Percentiles rank a stretch among this genome's conserved stretches.
phyloP scores from a whole-genome alignment of 2,329 filamentous ascomycete species.

The Fusarium buxicola region DNA sequence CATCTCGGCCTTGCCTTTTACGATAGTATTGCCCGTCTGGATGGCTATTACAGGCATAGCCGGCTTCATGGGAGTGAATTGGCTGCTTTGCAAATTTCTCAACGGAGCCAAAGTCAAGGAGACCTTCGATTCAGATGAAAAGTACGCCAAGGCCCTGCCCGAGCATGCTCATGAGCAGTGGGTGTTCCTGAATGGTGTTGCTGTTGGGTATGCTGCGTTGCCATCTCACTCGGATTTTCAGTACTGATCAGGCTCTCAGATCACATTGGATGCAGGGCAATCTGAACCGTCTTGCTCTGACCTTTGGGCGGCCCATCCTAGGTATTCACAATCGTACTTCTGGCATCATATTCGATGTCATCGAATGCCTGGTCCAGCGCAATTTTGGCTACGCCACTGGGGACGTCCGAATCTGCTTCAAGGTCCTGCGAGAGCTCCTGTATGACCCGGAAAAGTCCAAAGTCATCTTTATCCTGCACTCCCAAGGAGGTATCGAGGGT shows the following conservation, averaged over 20 bases:
- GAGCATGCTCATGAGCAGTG: conserved; percentile 75
- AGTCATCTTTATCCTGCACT: conserved; percentile 80
- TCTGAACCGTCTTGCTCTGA: conserved; percentile 76
- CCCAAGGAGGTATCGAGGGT: conserved; percentile 81
- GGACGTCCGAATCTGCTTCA: conserved; percentile 73
- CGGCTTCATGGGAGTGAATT: conserved; percentile 63
- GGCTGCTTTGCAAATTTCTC: conserved; percentile 59
- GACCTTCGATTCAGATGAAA: conserved; percentile 63
- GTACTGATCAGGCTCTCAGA: conserved; percentile 48
- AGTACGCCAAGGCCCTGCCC: conserved; percentile 61
- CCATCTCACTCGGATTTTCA: background rate
- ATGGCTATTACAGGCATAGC: conserved; percentile 53
- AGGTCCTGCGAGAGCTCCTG: conserved; percentile 71
- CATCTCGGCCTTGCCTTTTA: conserved; percentile 67
- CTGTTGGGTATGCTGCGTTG: conserved; percentile 63
- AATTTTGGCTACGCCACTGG: conserved; percentile 78
- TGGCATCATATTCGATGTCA: conserved; percentile 79
- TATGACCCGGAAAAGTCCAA: conserved; percentile 72
- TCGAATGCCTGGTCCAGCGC: conserved; percentile 82
- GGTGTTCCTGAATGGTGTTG: conserved; percentile 84
- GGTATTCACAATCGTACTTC: conserved; percentile 82
- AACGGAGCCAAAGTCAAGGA: conserved; percentile 62
- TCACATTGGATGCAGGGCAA: conserved; percentile 77
- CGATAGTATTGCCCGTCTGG: conserved; percentile 62
- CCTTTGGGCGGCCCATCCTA: conserved; percentile 76